phyloP scores from a whole-genome alignment of 1,139 yeast genomes.

The Blastobotrys arbuscula region DNA sequence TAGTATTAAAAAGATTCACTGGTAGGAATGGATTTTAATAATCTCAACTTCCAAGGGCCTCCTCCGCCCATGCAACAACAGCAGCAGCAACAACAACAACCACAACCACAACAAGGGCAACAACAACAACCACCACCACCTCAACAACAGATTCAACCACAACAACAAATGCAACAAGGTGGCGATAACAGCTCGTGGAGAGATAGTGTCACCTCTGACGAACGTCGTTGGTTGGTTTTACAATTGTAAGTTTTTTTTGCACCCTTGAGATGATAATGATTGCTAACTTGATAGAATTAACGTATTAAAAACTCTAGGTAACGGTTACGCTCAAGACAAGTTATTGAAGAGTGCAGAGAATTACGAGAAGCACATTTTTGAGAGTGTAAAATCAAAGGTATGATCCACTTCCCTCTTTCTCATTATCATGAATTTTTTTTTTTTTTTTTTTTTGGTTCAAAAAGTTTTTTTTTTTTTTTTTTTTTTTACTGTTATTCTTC shows the following conservation, averaged over 20 bases:
- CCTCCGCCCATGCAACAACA: constrained; percentile 1
- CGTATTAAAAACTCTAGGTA: constrained; percentile 23
- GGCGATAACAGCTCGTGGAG: constrained; percentile 23
- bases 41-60: constrained; percentile 8
- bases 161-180: background rate
- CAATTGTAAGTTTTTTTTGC: constrained; percentile 10
- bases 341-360: constrained; percentile 29
- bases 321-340: constrained; percentile 27
- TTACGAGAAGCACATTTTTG: constrained; percentile 28
- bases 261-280: too few species aligned
- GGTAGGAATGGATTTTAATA: constrained; percentile 2
- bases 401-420: constrained; percentile 6
- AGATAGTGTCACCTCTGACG: constrained; percentile 23
- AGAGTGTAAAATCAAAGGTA: constrained; percentile 27
- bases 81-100: constrained; percentile 6
- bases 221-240: constrained; percentile 24
- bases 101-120: constrained; percentile 11
- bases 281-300: background rate
- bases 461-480: background rate
- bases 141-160: constrained; percentile 11
- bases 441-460: constrained; percentile 2
- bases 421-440: too few species aligned
- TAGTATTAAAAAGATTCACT: background rate
- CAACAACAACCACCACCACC: constrained; percentile 7
- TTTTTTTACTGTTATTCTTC: too few species aligned